Base-by-base conservation (phyloP, 2,329 filamentous ascomycete genomes). In the Alternaria consortialis region DNA sequence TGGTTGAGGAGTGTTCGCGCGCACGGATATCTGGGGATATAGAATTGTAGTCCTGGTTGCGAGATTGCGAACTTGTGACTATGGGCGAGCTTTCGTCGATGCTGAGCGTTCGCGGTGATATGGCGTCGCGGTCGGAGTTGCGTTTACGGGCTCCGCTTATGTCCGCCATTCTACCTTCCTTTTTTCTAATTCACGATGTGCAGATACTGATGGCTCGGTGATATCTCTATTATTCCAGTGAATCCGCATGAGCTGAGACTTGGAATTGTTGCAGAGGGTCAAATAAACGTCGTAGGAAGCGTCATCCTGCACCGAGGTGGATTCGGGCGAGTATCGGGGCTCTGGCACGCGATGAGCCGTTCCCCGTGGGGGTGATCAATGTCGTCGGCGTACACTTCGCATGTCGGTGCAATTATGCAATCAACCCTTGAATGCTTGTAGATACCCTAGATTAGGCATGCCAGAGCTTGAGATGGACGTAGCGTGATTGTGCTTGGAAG, bases 61-160 rank as follows among this genome's bases (percentile, higher is more conserved):
- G 31, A 15, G 12, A 15, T 25, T 55, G 50, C 32, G 48, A 52
- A 25, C 66, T n/a, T 6, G 40, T 20, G 53, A 70, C 64, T 32
- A 77, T 76, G 13, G 74, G 70, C 9, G 65, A 68, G 8, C 64
- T 62, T 62, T 83, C 81, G 56, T 80, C 47, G 54, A 6, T 27
- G 56, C 25, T 43, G 59, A 40, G 58, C 20, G 27, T 53, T 39
- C 34, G 34, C 29, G 36, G 53, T 29, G 48, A 25, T 32, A 53
- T 11, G 54, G 44, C 39, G 42, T 48, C 34, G 53, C 53, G 20
- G n/a, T 63, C 60, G 7, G 43, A 42, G 57, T 37, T 59, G 36
- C 63, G 65, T 54, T 65, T 69, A 44, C 66, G 63, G 29, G 68
- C 64, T 13, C 56, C 56, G 29, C 34, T 34, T 12, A 46, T 34